Evolutionary conservation across 179 eudicot genomes (phyloP).

Genomic region (Corrigiola litoralis): DNA sequence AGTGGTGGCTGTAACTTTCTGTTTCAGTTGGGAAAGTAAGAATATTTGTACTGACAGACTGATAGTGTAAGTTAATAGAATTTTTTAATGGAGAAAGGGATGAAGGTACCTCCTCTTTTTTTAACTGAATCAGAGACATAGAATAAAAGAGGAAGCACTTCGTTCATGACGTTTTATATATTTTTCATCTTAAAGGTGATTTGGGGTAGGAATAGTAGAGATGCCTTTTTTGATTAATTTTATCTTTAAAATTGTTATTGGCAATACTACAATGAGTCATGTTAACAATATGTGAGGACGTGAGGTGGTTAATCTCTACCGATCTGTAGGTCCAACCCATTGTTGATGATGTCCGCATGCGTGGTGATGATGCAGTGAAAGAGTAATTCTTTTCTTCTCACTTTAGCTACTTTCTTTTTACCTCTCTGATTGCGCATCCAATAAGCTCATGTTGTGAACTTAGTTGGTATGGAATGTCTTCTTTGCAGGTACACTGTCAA

Average conservation of each 20-base stretch:
- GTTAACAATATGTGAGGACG: neutral
- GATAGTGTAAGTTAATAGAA: no score
- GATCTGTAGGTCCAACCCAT: constrained; percentile 81
- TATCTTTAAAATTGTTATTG: neutral
- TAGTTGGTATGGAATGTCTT: constrained; percentile 2
- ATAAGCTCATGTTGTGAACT: constrained; percentile 3
- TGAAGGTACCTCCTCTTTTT: no score
- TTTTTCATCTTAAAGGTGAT: no score
- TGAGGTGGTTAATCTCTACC: neutral
- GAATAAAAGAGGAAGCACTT: no score
- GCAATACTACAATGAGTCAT: neutral
- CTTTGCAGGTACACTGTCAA: constrained; percentile 57
- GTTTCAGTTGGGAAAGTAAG: no score
- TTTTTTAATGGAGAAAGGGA: no score
- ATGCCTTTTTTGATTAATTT: neutral
- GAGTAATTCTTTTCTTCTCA: constrained; percentile 42
- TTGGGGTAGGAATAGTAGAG: no score
- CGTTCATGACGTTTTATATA: no score
- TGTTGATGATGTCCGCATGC: constrained; percentile 74
- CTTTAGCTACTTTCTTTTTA: neutral
- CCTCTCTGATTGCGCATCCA: neutral
- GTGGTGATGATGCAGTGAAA: constrained; percentile 97
- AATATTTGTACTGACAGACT: no score
- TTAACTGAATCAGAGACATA: no score
- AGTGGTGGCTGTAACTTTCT: no score